Conservation (phyloP, 768 basidiomycete genomes). For the Xerocomus spinulosus region DNA sequence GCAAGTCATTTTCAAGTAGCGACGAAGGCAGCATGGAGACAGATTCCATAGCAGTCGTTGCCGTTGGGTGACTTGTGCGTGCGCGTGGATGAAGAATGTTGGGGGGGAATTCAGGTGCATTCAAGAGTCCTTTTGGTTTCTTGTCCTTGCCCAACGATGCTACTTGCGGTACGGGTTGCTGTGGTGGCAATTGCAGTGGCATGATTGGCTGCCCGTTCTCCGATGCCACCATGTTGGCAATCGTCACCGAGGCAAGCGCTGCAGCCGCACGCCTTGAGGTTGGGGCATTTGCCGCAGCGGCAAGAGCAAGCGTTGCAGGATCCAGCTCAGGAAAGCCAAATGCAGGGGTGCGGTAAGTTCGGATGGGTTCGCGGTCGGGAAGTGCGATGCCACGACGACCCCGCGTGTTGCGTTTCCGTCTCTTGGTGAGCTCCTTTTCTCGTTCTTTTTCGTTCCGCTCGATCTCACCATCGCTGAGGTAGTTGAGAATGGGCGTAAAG, state of each 20-base stretch:
- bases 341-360: slow-evolving; percentile 88
- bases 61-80: slow-evolving; percentile 52
- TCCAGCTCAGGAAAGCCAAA: slow-evolving; percentile 81
- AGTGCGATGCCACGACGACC: slow-evolving; percentile 74
- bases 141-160: slow-evolving; percentile 54
- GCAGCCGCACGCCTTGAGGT: slow-evolving; percentile 81
- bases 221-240: slow-evolving; percentile 88
- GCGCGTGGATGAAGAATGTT: slow-evolving; percentile 59
- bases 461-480: slow-evolving; percentile 84
- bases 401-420: slow-evolving; percentile 80
- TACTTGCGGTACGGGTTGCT: slow-evolving; percentile 31
- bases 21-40: slow-evolving; percentile 46
- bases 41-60: slow-evolving; percentile 65
- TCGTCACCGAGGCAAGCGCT: slow-evolving; percentile 75
- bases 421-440: slow-evolving; percentile 87
- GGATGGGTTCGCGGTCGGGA: slow-evolving; percentile 88
- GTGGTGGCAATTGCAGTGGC: slow-evolving; percentile 40
- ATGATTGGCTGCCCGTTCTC: slow-evolving; percentile 72
- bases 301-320: slow-evolving; percentile 62
- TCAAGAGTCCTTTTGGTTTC: slow-evolving; percentile 69
- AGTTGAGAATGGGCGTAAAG: slow-evolving; percentile 87
- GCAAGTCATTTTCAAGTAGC: slow-evolving; percentile 60
- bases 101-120: slow-evolving; percentile 56
- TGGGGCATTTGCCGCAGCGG: slow-evolving; percentile 60
- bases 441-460: slow-evolving; percentile 87